Conservation (phyloP, 495 filamentous ascomycete genomes). For the Sphaerosporella brunnea region DNA sequence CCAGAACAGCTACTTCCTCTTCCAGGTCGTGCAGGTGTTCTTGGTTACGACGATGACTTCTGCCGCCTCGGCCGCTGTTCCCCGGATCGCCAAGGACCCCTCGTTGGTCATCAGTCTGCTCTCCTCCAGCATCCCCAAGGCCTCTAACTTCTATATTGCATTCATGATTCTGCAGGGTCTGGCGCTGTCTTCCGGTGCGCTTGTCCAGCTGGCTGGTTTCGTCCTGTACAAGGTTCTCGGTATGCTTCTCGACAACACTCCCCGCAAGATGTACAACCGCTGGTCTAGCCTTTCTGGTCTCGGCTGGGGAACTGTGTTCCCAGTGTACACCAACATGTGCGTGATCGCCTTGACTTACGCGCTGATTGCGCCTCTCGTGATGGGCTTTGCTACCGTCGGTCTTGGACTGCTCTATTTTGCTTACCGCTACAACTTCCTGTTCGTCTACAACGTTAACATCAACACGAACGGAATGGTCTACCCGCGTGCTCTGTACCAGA, state of each 20-base stretch:
- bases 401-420: conserved; percentile 80
- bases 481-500: conserved; percentile 75
- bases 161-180: conserved; percentile 91
- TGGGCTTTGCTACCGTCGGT: conserved; percentile 72
- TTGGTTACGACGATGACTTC: conserved; percentile 66
- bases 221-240: conserved; percentile 62
- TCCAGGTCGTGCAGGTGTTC: conserved; percentile 93
- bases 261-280: conserved; percentile 41
- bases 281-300: conserved; percentile 44
- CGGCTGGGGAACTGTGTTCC: conserved; percentile 80
- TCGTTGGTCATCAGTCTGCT: conserved; percentile 42
- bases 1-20: conserved; percentile 85
- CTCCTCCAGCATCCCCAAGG: conserved; percentile 54
- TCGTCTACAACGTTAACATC: conserved; percentile 65
- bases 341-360: conserved; percentile 83
- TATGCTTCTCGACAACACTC: conserved; percentile 40
- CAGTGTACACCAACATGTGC: conserved; percentile 64
- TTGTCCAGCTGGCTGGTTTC: conserved; percentile 65
- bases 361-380: conserved; percentile 73
- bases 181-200: conserved; percentile 53
- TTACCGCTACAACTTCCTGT: conserved; percentile 88
- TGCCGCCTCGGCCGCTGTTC: conserved; percentile 47
- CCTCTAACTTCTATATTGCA: conserved; percentile 86
- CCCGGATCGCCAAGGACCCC: conserved; percentile 48
- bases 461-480: conserved; percentile 88